Evolutionary conservation across 2,329 filamentous ascomycete species (phyloP).

Genomic region (Monosporascus sp.): DNA sequence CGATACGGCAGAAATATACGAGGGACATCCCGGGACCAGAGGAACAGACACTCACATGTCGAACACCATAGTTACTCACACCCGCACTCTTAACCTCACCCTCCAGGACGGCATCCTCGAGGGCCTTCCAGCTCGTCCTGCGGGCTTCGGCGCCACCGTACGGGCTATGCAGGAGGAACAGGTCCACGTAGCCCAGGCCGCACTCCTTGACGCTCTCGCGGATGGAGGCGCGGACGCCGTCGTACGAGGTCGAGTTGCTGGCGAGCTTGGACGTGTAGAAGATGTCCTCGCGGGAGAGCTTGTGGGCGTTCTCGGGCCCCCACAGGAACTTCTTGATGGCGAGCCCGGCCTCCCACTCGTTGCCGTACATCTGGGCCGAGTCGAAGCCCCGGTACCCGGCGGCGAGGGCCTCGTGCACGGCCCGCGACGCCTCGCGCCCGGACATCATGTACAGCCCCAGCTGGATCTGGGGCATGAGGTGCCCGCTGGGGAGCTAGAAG

Average conservation of each 20-base stretch:
- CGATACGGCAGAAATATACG: neutral
- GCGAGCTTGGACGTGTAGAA: constrained; percentile 79
- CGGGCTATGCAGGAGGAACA: constrained; percentile 75
- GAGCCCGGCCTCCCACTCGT: constrained; percentile 64
- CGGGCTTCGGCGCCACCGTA: constrained; percentile 66
- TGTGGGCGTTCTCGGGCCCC: constrained; percentile 37
- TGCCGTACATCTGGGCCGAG: constrained; percentile 53
- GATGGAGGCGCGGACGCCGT: constrained; percentile 62
- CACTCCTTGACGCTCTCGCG: constrained; percentile 57
- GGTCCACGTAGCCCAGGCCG: constrained; percentile 68
- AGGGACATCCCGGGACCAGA: neutral
- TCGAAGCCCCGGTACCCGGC: constrained; percentile 48
- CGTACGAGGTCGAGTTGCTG: constrained; percentile 58
- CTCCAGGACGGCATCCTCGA: constrained; percentile 68
- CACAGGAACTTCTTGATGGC: constrained; percentile 56
- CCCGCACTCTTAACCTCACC: constrained; percentile 68
- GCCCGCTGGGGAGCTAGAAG: constrained; percentile 56
- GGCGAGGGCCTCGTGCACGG: constrained; percentile 53
- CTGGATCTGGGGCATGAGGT: constrained; percentile 65
- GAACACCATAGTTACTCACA: constrained; percentile 73
- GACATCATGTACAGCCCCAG: constrained; percentile 70
- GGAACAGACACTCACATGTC: constrained; percentile 50
- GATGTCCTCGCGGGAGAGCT: constrained; percentile 60
- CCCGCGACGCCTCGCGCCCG: constrained; percentile 50
- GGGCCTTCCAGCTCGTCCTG: constrained; percentile 67